phyloP scores from a whole-genome alignment of 345 rosid species.

The Citrus medica region DNA sequence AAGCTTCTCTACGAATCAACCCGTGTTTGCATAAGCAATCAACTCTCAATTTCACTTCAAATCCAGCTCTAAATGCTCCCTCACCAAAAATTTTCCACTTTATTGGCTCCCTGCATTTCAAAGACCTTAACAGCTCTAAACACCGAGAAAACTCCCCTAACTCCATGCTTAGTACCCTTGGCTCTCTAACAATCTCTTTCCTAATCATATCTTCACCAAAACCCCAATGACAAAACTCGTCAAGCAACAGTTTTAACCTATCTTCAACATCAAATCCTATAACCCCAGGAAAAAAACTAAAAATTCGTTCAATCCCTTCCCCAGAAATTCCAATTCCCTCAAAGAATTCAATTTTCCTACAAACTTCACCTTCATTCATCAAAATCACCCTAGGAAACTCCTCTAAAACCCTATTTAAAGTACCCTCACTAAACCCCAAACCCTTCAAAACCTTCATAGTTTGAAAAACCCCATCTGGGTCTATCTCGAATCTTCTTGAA shows the following conservation, averaged over 20 bases:
- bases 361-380: slow-evolving; percentile 44
- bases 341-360: slow-evolving; percentile 47
- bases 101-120: slow-evolving; percentile 65
- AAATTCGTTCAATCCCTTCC: slow-evolving; percentile 43
- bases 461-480: slow-evolving; percentile 40
- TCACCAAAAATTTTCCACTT: slow-evolving; percentile 41
- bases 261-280: slow-evolving; percentile 48
- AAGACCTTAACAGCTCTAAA: slow-evolving; percentile 44
- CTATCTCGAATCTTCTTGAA: slow-evolving; percentile 44
- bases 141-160: slow-evolving; percentile 72
- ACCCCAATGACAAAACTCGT: slow-evolving; percentile 57
- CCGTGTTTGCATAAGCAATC: slow-evolving; percentile 77
- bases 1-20: slow-evolving; percentile 70
- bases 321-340: slow-evolving; percentile 35
- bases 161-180: slow-evolving; percentile 65
- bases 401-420: slow-evolving; percentile 46
- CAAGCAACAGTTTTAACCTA: slow-evolving; percentile 57
- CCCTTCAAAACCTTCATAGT: slow-evolving; percentile 39
- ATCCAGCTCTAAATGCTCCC: slow-evolving; percentile 67
- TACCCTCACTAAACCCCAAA: slow-evolving; percentile 55
- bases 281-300: slow-evolving; percentile 45
- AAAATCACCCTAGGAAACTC: slow-evolving; percentile 47
- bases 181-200: slow-evolving; percentile 61
- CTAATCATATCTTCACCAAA: slow-evolving; percentile 41
- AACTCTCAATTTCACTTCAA: slow-evolving; percentile 64